Conservation (phyloP, 257 asterid species). For the Primulina tabacum region DNA sequence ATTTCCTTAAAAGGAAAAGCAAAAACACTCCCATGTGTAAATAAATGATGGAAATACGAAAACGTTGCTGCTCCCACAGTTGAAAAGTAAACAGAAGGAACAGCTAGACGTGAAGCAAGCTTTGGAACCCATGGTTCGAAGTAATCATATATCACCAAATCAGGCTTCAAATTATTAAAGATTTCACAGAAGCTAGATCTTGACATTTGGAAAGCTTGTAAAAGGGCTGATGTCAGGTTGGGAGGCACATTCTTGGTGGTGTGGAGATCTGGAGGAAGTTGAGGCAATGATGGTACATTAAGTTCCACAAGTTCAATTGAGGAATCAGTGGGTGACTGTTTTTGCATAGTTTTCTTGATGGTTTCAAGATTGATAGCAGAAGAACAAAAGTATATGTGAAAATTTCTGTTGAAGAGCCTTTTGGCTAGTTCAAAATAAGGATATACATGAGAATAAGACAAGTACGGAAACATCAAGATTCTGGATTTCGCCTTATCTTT, state of each 20-base stretch:
- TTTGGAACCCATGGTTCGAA: constrained; percentile 55
- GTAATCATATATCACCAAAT: constrained; percentile 40
- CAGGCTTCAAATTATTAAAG: constrained; percentile 27
- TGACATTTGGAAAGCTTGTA: constrained; percentile 27
- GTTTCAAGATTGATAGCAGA: constrained; percentile 10
- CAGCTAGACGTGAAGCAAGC: constrained; percentile 29
- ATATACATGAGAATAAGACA: constrained; percentile 34
- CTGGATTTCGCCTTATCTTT: constrained; percentile 7
- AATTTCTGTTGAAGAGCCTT: constrained; percentile 29
- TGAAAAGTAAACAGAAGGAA: constrained; percentile 34
- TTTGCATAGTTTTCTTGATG: background rate
- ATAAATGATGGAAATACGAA: constrained; percentile 32
- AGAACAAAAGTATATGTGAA: constrained; percentile 18
- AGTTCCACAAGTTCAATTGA: constrained; percentile 26
- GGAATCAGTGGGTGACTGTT: background rate
- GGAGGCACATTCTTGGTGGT: constrained; percentile 34
- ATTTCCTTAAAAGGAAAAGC: constrained; percentile 36
- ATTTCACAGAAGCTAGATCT: constrained; percentile 29
- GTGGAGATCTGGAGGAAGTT: constrained; percentile 32
- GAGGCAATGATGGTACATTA: constrained; percentile 23
- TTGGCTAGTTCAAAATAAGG: constrained; percentile 39
- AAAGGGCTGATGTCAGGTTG: constrained; percentile 21
- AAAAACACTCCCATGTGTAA: constrained; percentile 1
- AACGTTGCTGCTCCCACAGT: constrained; percentile 30
- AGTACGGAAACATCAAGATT: constrained; percentile 38